Base-by-base conservation (phyloP, 2,329 filamentous ascomycete species). In the Didymella sp. region DNA sequence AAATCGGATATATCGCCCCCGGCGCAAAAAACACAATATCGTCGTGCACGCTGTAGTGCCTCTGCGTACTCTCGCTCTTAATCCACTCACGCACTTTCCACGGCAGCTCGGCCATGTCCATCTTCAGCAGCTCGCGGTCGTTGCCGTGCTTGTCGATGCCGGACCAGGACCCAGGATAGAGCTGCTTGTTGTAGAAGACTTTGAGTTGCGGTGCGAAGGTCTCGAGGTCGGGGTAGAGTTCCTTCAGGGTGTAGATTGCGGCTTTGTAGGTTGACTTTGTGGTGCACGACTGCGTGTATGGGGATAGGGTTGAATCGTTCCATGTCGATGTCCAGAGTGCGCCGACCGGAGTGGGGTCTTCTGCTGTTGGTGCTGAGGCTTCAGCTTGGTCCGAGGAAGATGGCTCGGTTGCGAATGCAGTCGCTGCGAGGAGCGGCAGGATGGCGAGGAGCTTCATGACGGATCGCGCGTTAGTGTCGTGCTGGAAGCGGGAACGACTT, bases 11-110 rank as follows among this genome's bases (percentile, higher is more conserved):
- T 9, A 84, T 62, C 9, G 82, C 82, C 0, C 82, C 82, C 0
- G 82, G 82, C 17, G 82, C 81, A 66, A 85, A 85, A 27, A 84
- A 76, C n/a, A 79, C 79, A 2, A 81, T 68, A 56, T 77, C 79
- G 13, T 76, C 72, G 40, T 76, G 70, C 40, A 81, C 74, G 59
- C 75, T 75, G 28, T 74, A 75, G 17, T 77, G 74, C 2, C 73
- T 70, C 24, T 76, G 73, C 43, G 73, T 71, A 50, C 79, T 77
- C 61, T 81, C 74, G 35, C 72, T 71, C 66, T 81, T 79, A 42
- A 84, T 78, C 82, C 82, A 85, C 66, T 78, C 73, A 11, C 66
- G 51, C 41, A 70, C 63, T 33, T 78, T 75, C 21, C 77, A 59
- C 11, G 81, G 82, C 27, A 84, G 53, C 6, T 78, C 73, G 4